Percentiles rank a stretch among this genome's conserved stretches.
Evolutionary conservation across 2,329 filamentous ascomycete genomes (phyloP).

Genomic region (Xylaria sp.): DNA sequence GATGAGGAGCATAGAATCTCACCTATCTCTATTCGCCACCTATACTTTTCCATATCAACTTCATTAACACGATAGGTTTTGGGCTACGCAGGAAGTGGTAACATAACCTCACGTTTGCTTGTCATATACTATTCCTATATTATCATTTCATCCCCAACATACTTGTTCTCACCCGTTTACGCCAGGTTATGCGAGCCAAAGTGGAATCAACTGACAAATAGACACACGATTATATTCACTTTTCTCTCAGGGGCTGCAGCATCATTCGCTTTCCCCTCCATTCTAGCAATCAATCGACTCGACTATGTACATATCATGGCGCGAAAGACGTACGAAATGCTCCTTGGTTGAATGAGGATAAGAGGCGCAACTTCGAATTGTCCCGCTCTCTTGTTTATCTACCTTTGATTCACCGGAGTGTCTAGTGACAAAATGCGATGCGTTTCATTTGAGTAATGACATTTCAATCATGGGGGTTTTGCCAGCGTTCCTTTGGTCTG

Average conservation of each 20-base stretch:
- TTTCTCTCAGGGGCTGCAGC: background rate
- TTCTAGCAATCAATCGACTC: background rate
- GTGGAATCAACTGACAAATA: conserved; percentile 3
- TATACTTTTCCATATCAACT: background rate
- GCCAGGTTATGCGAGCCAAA: background rate
- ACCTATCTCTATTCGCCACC: background rate
- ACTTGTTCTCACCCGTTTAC: conserved; percentile 3
- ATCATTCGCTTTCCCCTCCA: background rate
- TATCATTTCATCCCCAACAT: background rate
- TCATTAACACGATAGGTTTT: background rate
- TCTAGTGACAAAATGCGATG: background rate
- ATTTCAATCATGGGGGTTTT: background rate
- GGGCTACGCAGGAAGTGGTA: conserved; percentile 8
- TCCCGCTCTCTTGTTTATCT: background rate
- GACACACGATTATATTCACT: background rate
- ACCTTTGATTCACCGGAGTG: background rate
- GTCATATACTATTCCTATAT: background rate
- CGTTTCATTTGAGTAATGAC: background rate
- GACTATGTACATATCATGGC: background rate
- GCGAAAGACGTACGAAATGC: conserved; percentile 7
- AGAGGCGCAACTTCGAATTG: background rate
- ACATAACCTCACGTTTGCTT: conserved; percentile 5
- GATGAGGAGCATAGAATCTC: background rate
- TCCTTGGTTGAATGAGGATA: background rate
- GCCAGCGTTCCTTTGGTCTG: background rate